Conservation (phyloP, 441 rosid genomes). For the Pelargonium myrrhifolium region DNA sequence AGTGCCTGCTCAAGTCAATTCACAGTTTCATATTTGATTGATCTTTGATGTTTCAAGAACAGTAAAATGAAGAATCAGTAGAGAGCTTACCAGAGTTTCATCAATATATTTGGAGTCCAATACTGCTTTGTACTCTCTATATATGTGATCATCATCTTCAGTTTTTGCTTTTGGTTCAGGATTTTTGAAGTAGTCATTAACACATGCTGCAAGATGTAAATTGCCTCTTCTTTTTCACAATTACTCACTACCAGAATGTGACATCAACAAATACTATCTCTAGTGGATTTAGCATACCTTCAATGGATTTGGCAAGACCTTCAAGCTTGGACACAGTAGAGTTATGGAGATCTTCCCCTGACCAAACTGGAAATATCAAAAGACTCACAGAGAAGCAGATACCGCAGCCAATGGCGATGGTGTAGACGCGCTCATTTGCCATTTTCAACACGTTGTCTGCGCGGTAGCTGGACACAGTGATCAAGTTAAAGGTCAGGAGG, state of each 20-base stretch:
- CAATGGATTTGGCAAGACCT: conserved; percentile 62
- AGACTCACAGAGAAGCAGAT: conserved; percentile 67
- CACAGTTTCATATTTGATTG: not conserved
- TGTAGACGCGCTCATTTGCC: conserved; percentile 60
- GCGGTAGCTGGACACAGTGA: conserved; percentile 73
- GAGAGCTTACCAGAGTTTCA: conserved; percentile 66
- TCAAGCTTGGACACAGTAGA: conserved; percentile 62
- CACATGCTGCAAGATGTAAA: conserved; percentile 46
- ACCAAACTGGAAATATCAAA: conserved; percentile 70
- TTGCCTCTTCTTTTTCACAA: too few species aligned
- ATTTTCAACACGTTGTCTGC: conserved; percentile 47
- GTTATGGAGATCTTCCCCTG: conserved; percentile 77
- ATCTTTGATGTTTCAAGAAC: not conserved
- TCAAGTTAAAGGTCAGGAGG: conserved; percentile 69
- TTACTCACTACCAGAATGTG: not conserved
- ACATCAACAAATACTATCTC: not conserved
- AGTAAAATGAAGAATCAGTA: too few species aligned
- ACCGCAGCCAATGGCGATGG: conserved; percentile 64
- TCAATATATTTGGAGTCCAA: conserved; percentile 80
- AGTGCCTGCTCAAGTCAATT: conserved; percentile 39
- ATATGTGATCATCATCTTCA: conserved; percentile 54
- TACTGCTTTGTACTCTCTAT: conserved; percentile 69
- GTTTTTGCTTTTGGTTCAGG: conserved; percentile 20
- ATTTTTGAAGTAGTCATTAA: conserved; percentile 50
- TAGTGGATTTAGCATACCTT: conserved; percentile 32